Percentiles rank a stretch among this genome's conserved stretches.
Conservation (phyloP, 495 filamentous ascomycete species). For the Aspergillus leporis region DNA sequence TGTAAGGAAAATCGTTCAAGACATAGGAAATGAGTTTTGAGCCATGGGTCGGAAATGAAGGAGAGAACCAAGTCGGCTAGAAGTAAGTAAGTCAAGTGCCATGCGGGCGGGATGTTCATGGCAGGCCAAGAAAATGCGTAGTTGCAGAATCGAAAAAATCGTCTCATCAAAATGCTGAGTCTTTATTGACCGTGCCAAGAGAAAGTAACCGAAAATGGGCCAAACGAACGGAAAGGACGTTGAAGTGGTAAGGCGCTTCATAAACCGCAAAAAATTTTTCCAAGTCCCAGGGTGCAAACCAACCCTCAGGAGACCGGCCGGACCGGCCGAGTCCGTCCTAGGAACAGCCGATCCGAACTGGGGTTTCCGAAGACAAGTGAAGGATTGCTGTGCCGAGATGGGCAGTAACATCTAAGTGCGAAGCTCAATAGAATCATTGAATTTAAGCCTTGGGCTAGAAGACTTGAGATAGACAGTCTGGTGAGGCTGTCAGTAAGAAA, state of each 20-base stretch:
- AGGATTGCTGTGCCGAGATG: background rate
- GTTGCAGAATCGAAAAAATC: background rate
- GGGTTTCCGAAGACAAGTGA: background rate
- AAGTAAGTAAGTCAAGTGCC: background rate
- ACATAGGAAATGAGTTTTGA: slow-evolving; percentile 36
- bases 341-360: background rate
- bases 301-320: background rate
- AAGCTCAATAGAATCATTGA: slow-evolving; percentile 1
- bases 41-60: slow-evolving; percentile 16
- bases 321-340: background rate
- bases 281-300: background rate
- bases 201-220: slow-evolving; percentile 15
- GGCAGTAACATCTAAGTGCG: background rate
- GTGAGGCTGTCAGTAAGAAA: slow-evolving; percentile 57
- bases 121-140: slow-evolving; percentile 9
- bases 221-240: slow-evolving; percentile 22
- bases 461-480: background rate
- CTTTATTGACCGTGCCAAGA: slow-evolving; percentile 6
- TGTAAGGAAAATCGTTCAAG: slow-evolving; percentile 22
- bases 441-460: background rate
- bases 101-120: background rate
- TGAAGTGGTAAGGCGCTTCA: background rate
- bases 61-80: slow-evolving; percentile 12
- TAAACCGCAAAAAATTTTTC: background rate
- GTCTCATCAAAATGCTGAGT: slow-evolving; percentile 14